Conservation (phyloP, 2,329 filamentous ascomycete species). For the Fusarium graminum region DNA sequence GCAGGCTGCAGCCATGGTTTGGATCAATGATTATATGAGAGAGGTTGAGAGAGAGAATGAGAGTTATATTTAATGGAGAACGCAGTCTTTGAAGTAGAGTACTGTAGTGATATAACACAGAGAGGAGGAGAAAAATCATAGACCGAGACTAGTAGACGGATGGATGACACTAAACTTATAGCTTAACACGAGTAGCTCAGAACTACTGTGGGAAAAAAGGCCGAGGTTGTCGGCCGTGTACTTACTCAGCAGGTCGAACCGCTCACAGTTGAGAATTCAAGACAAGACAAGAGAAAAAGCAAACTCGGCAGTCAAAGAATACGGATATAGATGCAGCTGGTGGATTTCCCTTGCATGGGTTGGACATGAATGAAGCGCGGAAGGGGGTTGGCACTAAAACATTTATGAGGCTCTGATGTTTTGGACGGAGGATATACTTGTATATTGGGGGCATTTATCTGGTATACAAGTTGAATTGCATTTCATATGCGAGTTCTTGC, state of each 20-base stretch:
- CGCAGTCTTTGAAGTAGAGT: slow-evolving; percentile 1
- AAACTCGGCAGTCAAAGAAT: slow-evolving; percentile 22
- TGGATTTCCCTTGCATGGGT: slow-evolving; percentile 22
- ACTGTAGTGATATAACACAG: slow-evolving; percentile 2
- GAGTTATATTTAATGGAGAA: not conserved
- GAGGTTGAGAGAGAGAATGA: not conserved
- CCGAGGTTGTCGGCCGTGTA: slow-evolving; percentile 36
- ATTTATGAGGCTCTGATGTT: slow-evolving; percentile 29
- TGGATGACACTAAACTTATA: slow-evolving; percentile 37
- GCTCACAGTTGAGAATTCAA: slow-evolving; percentile 33
- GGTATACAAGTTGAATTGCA: not conserved
- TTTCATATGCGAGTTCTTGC: not conserved
- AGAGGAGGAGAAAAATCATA: slow-evolving; percentile 17
- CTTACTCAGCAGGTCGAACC: slow-evolving; percentile 39
- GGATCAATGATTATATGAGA: slow-evolving; percentile 6
- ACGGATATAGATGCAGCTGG: slow-evolving; percentile 10
- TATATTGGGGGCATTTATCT: not conserved
- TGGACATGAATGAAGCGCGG: slow-evolving; percentile 26
- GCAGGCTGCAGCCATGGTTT: slow-evolving; percentile 21
- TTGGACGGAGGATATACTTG: slow-evolving; percentile 14
- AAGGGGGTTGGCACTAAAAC: slow-evolving; percentile 12
- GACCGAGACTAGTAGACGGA: slow-evolving; percentile 25
- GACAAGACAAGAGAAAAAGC: slow-evolving; percentile 28
- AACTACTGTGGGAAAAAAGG: slow-evolving; percentile 23
- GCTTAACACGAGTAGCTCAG: slow-evolving; percentile 23